Conservation (phyloP, 108 stramenopile genomes). For the Mayamaea pseudoterrestris region DNA sequence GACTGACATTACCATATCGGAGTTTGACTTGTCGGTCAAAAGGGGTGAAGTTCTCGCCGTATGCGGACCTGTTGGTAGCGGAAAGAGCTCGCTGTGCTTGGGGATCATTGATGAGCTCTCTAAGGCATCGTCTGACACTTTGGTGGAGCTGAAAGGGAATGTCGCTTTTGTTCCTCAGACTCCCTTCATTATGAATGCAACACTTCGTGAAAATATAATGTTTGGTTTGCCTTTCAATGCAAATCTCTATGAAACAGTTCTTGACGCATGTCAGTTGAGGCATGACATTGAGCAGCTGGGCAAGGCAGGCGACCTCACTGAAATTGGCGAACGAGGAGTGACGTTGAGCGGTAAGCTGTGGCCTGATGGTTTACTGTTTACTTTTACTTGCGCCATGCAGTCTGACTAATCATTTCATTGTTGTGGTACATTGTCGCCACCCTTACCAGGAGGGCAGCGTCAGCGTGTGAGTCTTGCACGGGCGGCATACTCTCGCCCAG, state of each 20-base stretch:
- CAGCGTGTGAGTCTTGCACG: slow-evolving; percentile 64
- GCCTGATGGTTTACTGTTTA: too few species aligned
- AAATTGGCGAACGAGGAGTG: slow-evolving; percentile 90
- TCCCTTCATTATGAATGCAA: slow-evolving; percentile 89
- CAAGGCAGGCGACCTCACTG: slow-evolving; percentile 46
- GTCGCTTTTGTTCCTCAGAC: slow-evolving; percentile 87
- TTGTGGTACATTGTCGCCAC: too few species aligned
- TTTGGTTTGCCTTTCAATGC: slow-evolving; percentile 70
- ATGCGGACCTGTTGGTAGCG: slow-evolving; percentile 73
- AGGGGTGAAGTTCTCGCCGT: slow-evolving; percentile 51
- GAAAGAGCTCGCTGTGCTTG: slow-evolving; percentile 69
- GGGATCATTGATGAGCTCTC: slow-evolving; percentile 73
- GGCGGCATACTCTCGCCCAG: slow-evolving; percentile 72
- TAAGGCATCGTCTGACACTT: slow-evolving; percentile 7
- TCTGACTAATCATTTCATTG: too few species aligned
- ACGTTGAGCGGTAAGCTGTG: slow-evolving; percentile 82
- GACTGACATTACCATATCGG: slow-evolving; percentile 9
- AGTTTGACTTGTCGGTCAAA: slow-evolving; percentile 3
- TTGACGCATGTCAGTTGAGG: slow-evolving; percentile 73
- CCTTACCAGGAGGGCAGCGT: slow-evolving; percentile 36
- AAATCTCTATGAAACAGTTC: slow-evolving; percentile 68
- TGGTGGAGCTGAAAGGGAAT: slow-evolving; percentile 21
- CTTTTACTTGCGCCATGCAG: too few species aligned
- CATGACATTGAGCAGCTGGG: slow-evolving; percentile 58
- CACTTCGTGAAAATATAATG: slow-evolving; percentile 90